Evolutionary conservation across 192 early-diverging fungal genomes (phyloP).

Genomic region (Coemansia sp.): DNA sequence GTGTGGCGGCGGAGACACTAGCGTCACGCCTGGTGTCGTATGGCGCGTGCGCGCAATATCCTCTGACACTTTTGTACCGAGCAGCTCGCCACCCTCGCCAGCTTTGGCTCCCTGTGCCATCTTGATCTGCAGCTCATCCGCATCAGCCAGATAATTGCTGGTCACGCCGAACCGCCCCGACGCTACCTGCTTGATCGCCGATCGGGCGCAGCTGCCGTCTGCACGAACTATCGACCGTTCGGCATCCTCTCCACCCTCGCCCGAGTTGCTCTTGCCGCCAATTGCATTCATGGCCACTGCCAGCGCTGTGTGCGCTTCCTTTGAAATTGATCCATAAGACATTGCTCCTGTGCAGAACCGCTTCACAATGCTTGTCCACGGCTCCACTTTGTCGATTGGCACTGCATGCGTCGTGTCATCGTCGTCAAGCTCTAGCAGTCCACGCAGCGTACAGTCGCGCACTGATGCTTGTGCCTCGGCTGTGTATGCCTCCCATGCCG

Average conservation of each 20-base stretch:
- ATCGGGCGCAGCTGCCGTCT: conserved; percentile 81
- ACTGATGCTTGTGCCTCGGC: conserved; percentile 74
- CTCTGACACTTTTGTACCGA: conserved; percentile 69
- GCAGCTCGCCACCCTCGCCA: conserved; percentile 91
- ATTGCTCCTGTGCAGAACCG: conserved; percentile 98
- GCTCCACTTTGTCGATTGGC: conserved; percentile 92
- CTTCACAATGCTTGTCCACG: conserved; percentile 94
- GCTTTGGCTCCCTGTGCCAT: conserved; percentile 99
- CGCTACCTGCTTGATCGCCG: conserved; percentile 98
- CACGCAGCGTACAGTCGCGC: conserved; percentile 90
- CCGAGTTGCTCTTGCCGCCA: conserved; percentile 98
- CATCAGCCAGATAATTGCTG: conserved; percentile 87
- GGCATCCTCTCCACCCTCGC: conserved; percentile 97
- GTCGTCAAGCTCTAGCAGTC: conserved; percentile 77
- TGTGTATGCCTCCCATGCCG: conserved; percentile 83
- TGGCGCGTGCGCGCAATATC: conserved; percentile 86
- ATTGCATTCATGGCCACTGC: conserved; percentile 94
- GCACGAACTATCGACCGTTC: conserved; percentile 65
- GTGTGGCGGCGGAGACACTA: conserved; percentile 97
- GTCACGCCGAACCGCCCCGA: conserved; percentile 98
- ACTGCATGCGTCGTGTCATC: conserved; percentile 57
- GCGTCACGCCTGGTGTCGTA: conserved; percentile 90
- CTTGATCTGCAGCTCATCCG: conserved; percentile 99
- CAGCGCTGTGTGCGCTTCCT: conserved; percentile 87
- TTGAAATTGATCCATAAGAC: conserved; percentile 97